phyloP scores from a whole-genome alignment of 2,329 filamentous ascomycete species.

The Fusarium metavorans region DNA sequence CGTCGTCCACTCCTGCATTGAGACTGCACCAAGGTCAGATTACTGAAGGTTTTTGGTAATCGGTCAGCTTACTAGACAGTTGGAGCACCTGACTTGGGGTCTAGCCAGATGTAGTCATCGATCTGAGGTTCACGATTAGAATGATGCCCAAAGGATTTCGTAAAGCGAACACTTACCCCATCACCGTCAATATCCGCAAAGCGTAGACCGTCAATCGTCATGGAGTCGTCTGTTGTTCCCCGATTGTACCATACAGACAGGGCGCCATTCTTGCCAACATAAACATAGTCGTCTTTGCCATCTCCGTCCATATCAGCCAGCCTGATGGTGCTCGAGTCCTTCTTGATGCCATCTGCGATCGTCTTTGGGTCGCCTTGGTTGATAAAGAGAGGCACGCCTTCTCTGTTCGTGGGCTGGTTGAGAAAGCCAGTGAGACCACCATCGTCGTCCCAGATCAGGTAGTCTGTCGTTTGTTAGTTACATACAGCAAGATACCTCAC shows the following conservation, averaged over 20 bases:
- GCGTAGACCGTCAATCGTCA: conserved; percentile 9
- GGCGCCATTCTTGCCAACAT: conserved; percentile 21
- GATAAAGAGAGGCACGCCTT: conserved; percentile 14
- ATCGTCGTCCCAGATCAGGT: conserved; percentile 23
- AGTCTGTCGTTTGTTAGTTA: not conserved
- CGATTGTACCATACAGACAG: conserved; percentile 43
- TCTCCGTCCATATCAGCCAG: conserved; percentile 39
- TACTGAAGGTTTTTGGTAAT: not conserved
- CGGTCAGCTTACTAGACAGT: conserved; percentile 4
- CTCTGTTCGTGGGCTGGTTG: conserved; percentile 8
- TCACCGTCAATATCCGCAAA: conserved; percentile 28
- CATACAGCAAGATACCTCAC: not conserved
- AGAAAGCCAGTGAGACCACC: conserved; percentile 14
- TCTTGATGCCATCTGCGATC: conserved; percentile 12
- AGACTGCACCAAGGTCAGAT: not conserved
- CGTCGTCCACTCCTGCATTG: not conserved
- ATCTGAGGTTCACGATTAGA: not conserved
- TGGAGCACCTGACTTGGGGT: conserved; percentile 3
- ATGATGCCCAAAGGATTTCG: not conserved
- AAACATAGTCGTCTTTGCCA: conserved; percentile 34
- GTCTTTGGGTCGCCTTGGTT: conserved; percentile 5
- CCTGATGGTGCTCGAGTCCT: conserved; percentile 16
- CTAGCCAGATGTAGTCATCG: conserved; percentile 21
- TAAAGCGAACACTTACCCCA: not conserved
- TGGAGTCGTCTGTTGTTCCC: not conserved